phyloP scores from a whole-genome alignment of 441 rosid genomes.

The Isatis lusitanica region DNA sequence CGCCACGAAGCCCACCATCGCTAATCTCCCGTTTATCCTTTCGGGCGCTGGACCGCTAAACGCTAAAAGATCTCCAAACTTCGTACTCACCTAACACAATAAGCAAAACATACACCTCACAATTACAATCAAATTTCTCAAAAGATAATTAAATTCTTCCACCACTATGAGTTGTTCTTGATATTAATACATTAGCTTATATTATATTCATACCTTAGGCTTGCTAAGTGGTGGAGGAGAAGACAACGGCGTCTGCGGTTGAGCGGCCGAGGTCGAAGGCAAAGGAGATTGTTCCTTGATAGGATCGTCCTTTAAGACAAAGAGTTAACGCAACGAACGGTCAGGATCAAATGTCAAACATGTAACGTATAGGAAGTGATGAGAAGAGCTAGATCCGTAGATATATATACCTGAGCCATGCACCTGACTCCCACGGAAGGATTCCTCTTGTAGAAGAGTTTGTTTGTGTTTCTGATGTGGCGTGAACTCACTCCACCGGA shows the following conservation, averaged over 20 bases:
- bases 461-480: conserved; percentile 20
- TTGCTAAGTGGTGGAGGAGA: conserved; percentile 39
- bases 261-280: conserved; percentile 24
- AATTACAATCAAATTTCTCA: too few relatives aligned
- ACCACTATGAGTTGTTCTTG: neutral
- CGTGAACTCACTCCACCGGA: conserved; percentile 14
- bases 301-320: conserved; percentile 13
- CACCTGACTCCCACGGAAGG: conserved; percentile 40
- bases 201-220: conserved; percentile 31
- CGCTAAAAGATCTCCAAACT: conserved; percentile 63
- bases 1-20: conserved; percentile 78
- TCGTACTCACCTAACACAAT: conserved; percentile 49
- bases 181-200: neutral
- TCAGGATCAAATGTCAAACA: conserved; percentile 6
- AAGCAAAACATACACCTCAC: neutral
- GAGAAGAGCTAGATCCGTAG: neutral
- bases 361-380: neutral
- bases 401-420: conserved; percentile 41
- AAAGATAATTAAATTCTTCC: neutral
- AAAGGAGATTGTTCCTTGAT: conserved; percentile 16
- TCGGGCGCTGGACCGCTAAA: conserved; percentile 87
- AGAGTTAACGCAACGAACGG: conserved; percentile 6
- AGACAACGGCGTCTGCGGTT: conserved; percentile 10
- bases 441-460: conserved; percentile 28
- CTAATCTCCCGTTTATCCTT: conserved; percentile 81